Evolutionary conservation across 495 filamentous ascomycete species (phyloP).

Genomic region (Trichocladium uniseriatum): DNA sequence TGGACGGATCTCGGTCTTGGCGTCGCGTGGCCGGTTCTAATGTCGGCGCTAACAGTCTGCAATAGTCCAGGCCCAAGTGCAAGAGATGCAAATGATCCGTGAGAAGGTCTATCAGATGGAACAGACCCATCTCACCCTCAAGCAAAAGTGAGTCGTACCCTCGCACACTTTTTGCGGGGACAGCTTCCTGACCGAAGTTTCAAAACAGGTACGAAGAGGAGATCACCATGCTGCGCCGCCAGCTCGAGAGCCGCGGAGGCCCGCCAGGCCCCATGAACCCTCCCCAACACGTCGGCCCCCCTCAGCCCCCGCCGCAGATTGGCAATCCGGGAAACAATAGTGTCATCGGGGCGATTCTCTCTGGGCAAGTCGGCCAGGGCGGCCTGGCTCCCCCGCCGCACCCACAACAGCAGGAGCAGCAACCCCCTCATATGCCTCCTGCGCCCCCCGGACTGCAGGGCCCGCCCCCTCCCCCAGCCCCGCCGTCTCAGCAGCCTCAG

Average conservation of each 20-base stretch:
- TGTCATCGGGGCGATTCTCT: slow-evolving; percentile 91
- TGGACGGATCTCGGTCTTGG: background rate
- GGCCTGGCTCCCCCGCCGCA: slow-evolving; percentile 80
- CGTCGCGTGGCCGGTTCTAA: slow-evolving; percentile 2
- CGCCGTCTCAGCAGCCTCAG: slow-evolving; percentile 41
- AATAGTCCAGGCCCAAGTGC: slow-evolving; percentile 72
- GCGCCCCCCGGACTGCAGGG: slow-evolving; percentile 57
- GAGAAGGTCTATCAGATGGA: slow-evolving; percentile 87
- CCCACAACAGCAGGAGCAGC: slow-evolving; percentile 48
- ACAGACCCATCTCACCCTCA: slow-evolving; percentile 74
- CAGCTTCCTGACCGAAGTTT: slow-evolving; percentile 2
- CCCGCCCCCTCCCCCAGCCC: slow-evolving; percentile 49
- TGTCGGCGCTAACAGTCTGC: slow-evolving; percentile 4
- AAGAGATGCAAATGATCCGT: slow-evolving; percentile 87
- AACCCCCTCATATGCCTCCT: slow-evolving; percentile 50
- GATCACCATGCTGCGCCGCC: slow-evolving; percentile 70
- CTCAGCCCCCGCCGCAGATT: slow-evolving; percentile 61
- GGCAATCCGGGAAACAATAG: slow-evolving; percentile 72
- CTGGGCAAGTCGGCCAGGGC: slow-evolving; percentile 79
- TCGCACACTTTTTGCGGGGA: background rate
- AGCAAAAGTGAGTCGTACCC: slow-evolving; percentile 64
- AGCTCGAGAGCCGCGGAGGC: slow-evolving; percentile 77
- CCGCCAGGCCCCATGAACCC: slow-evolving; percentile 54
- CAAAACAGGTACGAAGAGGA: slow-evolving; percentile 80
- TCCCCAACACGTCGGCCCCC: slow-evolving; percentile 63